Evolutionary conservation across 441 rosid species (phyloP), one percentile per base, ranked within the genome.

Genomic region (Pelargonium citronellum): DNA sequence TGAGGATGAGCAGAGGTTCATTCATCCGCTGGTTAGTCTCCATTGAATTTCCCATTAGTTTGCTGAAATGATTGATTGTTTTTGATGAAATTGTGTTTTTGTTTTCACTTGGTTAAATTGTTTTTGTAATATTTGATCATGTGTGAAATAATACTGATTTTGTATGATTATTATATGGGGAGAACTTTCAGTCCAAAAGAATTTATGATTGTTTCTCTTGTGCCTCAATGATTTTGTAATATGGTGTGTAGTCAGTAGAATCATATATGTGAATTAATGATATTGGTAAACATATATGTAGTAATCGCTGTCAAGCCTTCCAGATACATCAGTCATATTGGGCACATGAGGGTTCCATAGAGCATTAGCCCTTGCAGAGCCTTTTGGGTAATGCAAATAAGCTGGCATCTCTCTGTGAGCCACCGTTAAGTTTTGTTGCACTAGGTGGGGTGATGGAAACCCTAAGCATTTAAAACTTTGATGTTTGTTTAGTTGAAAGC

Each of bases 21-120:
- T 94, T 86, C 99, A 94, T 78, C 99, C 99, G 16, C 79, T 94
- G 92, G 99, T 94, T 76, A 77, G 97, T 85, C 58, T 65, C 5
- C 62, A 4, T 61, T 9, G 12, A 17, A 46, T 57, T 51, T 16
- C 57, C 37, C 12, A 11, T 43, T 46, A 39, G 7, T 64, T 67
- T 58, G 2, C 20, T 20, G 34, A 7, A 12, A 6, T 19, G 10
- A 58, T 58, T 7, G 61, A 55, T 61, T 10, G 12, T 10, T 10
- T 43, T 43, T 43, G 0, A 7, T 43, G 4, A 43, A 30, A 30
- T 4, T 30, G 5, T 22, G 16, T 30, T 51, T 51, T n/a, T 63
- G 60, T 19, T 66, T 2, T 74, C 12, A 3, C n/a, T 63, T 39
- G n/a, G 30, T 20, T 19, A 20, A 30, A 57, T 24, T 24, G 30